phyloP scores from a whole-genome alignment of 768 basidiomycete species.

The Leucocoprinus birnbaumii region DNA sequence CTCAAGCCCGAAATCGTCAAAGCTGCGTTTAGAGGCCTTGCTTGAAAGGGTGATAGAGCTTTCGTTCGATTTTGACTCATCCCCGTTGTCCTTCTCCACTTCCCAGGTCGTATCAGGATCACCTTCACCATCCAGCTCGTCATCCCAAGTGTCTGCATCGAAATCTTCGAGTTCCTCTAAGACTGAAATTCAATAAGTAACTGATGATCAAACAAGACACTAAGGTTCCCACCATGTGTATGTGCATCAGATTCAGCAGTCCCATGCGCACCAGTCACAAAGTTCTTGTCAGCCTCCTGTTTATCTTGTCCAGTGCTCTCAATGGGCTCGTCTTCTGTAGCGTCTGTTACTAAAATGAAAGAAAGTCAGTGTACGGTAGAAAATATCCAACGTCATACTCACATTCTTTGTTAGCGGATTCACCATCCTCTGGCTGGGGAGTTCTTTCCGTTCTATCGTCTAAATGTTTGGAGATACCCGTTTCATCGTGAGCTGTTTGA shows the following conservation, averaged over 20 bases:
- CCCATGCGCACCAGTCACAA: not conserved
- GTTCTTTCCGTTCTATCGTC: not conserved
- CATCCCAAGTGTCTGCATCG: slow-evolving; percentile 50
- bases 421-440: not conserved
- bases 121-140: slow-evolving; percentile 20
- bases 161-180: slow-evolving; percentile 12
- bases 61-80: slow-evolving; percentile 45
- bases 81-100: slow-evolving; percentile 29
- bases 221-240: slow-evolving; percentile 1
- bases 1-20: slow-evolving; percentile 39
- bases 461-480: not conserved
- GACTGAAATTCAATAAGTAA: slow-evolving; percentile 8
- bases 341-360: not conserved
- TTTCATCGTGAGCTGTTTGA: not conserved
- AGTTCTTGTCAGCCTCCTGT: not conserved
- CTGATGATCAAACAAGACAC: not conserved
- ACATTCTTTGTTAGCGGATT: slow-evolving; percentile 4
- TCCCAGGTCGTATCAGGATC: slow-evolving; percentile 14
- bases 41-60: slow-evolving; percentile 58
- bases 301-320: not conserved
- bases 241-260: not conserved
- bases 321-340: not conserved
- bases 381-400: not conserved
- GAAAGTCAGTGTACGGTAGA: not conserved
- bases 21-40: slow-evolving; percentile 56